phyloP scores from a whole-genome alignment of 192 early-diverging fungal genomes.

The Ramicandelaber brevisporus region DNA sequence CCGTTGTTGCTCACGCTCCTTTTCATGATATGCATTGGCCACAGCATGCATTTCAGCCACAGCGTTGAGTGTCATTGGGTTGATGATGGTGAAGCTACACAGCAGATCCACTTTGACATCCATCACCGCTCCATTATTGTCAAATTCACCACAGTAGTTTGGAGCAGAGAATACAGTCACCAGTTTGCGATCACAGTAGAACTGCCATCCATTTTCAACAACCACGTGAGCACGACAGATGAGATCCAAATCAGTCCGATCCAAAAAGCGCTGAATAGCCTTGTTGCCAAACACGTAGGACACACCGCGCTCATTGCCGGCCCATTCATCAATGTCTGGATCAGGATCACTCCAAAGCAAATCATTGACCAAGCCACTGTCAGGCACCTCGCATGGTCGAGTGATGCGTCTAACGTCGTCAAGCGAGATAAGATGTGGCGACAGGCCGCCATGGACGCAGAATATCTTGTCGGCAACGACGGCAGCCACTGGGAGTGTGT shows the following conservation, averaged over 20 bases:
- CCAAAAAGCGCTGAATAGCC: constrained; percentile 61
- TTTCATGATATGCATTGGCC: too few relatives aligned
- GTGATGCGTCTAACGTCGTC: constrained; percentile 58
- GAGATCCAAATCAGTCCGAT: constrained; percentile 70
- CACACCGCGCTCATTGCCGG: constrained; percentile 91
- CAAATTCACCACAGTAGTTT: constrained; percentile 96
- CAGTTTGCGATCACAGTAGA: constrained; percentile 67
- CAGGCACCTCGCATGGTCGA: constrained; percentile 75
- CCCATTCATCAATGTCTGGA: constrained; percentile 48
- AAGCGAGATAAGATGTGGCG: constrained; percentile 50
- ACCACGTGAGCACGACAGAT: constrained; percentile 89
- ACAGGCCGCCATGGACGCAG: constrained; percentile 85
- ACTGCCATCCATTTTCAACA: constrained; percentile 95
- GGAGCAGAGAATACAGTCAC: constrained; percentile 90
- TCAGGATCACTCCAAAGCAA: constrained; percentile 86
- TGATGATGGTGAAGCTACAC: constrained; percentile 71
- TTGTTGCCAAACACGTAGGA: constrained; percentile 75
- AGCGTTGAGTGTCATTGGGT: constrained; percentile 26
- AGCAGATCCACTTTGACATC: constrained; percentile 67
- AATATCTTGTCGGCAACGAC: constrained; percentile 85
- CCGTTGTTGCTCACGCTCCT: too few relatives aligned
- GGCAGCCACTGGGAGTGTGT: constrained; percentile 73
- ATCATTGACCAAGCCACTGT: constrained; percentile 76
- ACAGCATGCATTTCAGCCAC: too few relatives aligned
- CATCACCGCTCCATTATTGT: constrained; percentile 78